Evolutionary conservation across 371 early-diverging fungal genomes (phyloP).

Genomic region (Mucor saturninus): DNA sequence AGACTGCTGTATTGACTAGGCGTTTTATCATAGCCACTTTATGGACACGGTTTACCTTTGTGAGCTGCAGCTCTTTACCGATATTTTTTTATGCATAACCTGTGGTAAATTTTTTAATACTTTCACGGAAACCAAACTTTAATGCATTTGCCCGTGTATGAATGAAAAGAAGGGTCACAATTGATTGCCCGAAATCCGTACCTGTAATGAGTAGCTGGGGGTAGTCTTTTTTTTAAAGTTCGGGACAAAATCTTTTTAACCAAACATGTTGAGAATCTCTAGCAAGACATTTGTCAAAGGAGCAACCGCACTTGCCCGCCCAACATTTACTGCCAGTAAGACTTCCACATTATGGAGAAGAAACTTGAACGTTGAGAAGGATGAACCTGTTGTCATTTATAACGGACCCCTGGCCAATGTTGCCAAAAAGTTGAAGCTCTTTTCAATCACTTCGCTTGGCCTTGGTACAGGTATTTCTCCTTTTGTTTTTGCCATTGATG

Average conservation of each 20-base stretch:
- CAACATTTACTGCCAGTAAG: background rate
- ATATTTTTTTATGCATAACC: no score
- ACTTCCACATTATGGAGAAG: background rate
- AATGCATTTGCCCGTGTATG: no score
- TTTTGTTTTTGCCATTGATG: conserved; percentile 65
- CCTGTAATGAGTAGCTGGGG: background rate
- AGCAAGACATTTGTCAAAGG: background rate
- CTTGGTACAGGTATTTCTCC: conserved; percentile 62
- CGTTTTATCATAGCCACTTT: no score
- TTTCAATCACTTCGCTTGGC: conserved; percentile 64
- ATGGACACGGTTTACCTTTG: no score
- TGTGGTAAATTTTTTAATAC: no score
- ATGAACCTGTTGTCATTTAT: conserved; percentile 45
- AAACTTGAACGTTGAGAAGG: background rate
- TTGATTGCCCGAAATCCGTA: background rate
- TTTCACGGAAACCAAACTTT: no score
- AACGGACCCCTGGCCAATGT: conserved; percentile 63
- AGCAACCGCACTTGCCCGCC: background rate
- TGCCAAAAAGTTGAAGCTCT: conserved; percentile 64
- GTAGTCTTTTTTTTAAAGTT: background rate
- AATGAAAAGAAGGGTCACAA: conserved; percentile 1
- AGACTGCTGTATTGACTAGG: no score
- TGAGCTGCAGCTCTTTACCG: no score
- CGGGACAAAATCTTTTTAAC: background rate
- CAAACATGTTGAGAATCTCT: conserved; percentile 20